These are phyloP conservation scores for Licmophora abbreviata DNA, from an alignment of 108 stramenopile species.

Conservation along the genomic window DNA sequence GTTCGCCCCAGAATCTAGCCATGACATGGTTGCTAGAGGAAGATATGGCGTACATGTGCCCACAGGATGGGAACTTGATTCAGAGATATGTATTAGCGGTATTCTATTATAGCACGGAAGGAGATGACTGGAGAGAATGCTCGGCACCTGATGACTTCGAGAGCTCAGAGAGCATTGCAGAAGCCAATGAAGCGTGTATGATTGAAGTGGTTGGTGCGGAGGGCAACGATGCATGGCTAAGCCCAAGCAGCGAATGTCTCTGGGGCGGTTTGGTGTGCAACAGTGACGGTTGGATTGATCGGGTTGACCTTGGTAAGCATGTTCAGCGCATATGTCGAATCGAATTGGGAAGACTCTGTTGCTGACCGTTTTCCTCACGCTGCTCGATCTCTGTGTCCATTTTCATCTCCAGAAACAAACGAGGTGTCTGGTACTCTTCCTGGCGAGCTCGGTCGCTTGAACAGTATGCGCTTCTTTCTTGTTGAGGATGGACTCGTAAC, in stretches of 20 bases:
- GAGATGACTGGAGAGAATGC: conserved; percentile 56
- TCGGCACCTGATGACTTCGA: conserved; percentile 32
- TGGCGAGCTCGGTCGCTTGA: conserved; percentile 31
- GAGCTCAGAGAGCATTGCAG: conserved; percentile 17
- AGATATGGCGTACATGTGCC: conserved; percentile 39
- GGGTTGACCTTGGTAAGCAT: conserved; percentile 39
- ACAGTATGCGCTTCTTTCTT: conserved; percentile 26
- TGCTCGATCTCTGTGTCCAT: not conserved
- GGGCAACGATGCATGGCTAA: conserved; percentile 48
- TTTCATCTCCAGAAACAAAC: conserved; percentile 36
- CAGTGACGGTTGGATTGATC: conserved; percentile 11
- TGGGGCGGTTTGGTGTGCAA: conserved; percentile 64
- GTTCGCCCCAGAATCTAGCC: conserved; percentile 34
- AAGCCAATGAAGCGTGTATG: conserved; percentile 34
- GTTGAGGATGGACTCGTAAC: conserved; percentile 46
- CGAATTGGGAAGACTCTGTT: not conserved
- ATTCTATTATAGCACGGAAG: conserved; percentile 35
- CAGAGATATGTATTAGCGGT: conserved; percentile 51
- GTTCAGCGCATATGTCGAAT: not conserved
- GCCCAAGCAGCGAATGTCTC: conserved; percentile 36
- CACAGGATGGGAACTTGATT: conserved; percentile 22
- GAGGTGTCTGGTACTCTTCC: conserved; percentile 51
- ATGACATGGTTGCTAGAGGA: conserved; percentile 35
- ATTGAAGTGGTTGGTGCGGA: conserved; percentile 12
- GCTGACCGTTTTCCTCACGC: not conserved